Evolutionary conservation across 805 yeast genomes (phyloP).

Genomic region (Sugiyamaella smithiae): DNA sequence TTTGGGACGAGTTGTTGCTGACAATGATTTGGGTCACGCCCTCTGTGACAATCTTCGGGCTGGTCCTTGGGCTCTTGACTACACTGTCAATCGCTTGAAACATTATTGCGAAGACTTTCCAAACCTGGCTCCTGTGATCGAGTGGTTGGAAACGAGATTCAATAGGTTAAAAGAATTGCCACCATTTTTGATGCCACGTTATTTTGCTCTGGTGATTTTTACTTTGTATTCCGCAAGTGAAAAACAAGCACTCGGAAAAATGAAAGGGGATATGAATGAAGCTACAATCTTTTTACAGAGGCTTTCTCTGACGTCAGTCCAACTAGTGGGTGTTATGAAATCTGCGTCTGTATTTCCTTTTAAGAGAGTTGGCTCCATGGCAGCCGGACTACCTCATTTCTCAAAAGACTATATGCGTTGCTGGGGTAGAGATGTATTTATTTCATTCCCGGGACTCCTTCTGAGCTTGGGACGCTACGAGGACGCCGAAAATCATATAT

Average conservation of each 20-base stretch:
- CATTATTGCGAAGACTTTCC: conserved; percentile 48
- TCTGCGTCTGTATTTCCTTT: conserved; percentile 74
- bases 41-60: conserved; percentile 72
- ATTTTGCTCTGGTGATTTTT: conserved; percentile 79
- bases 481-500: conserved; percentile 76
- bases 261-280: conserved; percentile 52
- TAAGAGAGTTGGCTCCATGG: conserved; percentile 63
- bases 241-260: conserved; percentile 56
- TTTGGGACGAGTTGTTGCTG: conserved; percentile 56
- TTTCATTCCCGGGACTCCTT: conserved; percentile 77
- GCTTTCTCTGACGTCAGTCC: conserved; percentile 77
- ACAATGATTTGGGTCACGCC: conserved; percentile 82
- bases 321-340: conserved; percentile 74
- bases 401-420: conserved; percentile 90
- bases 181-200: conserved; percentile 77
- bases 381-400: conserved; percentile 97
- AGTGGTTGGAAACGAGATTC: conserved; percentile 68
- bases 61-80: conserved; percentile 90
- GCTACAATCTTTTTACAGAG: conserved; percentile 76
- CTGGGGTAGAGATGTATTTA: conserved; percentile 97
- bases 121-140: conserved; percentile 53
- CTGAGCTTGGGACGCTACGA: conserved; percentile 74
- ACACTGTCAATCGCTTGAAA: conserved; percentile 57
- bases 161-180: conserved; percentile 66
- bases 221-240: conserved; percentile 81